Conservation (phyloP, 768 basidiomycete species). For the Lactarius akahatsu region DNA sequence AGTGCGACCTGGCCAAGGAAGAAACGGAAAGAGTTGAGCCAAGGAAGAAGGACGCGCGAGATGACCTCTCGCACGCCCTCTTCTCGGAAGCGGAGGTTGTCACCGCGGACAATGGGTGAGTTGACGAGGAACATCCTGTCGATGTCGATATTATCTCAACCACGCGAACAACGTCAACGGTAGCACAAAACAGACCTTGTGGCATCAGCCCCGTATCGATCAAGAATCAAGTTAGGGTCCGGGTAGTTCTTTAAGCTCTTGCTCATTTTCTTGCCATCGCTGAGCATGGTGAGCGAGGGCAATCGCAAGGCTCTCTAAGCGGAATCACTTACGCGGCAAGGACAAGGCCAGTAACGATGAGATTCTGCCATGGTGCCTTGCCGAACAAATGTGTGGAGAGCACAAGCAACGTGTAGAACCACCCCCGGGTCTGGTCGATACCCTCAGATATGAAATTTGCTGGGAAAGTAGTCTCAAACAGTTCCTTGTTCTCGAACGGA, state of each 20-base stretch:
- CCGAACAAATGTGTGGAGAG: conserved; percentile 95
- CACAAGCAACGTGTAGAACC: conserved; percentile 99
- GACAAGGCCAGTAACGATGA: conserved; percentile 94
- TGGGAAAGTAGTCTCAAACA: conserved; percentile 83
- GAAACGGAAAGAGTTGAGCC: conserved; percentile 99
- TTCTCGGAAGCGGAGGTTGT: conserved; percentile 97
- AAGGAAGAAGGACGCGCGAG: conserved; percentile 93
- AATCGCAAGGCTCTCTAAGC: background rate
- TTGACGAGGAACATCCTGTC: conserved; percentile 95
- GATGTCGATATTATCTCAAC: background rate
- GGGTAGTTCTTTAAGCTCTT: conserved; percentile 97
- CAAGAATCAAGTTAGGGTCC: conserved; percentile 87
- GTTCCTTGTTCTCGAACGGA: conserved; percentile 94
- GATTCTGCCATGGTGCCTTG: conserved; percentile 95
- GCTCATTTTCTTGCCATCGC: conserved; percentile 99
- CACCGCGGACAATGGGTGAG: conserved; percentile 96
- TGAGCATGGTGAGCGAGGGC: conserved; percentile 33
- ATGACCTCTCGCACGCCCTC: conserved; percentile 97
- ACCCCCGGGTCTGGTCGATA: conserved; percentile 98
- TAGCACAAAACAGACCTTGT: conserved; percentile 57
- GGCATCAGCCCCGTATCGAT: conserved; percentile 93
- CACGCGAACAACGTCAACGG: background rate
- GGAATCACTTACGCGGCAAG: conserved; percentile 74
- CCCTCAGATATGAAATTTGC: conserved; percentile 98
- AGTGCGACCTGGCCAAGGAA: conserved; percentile 93